Conservation (phyloP, 352 stramenopile genomes). For the Phytophthora kernoviae region DNA sequence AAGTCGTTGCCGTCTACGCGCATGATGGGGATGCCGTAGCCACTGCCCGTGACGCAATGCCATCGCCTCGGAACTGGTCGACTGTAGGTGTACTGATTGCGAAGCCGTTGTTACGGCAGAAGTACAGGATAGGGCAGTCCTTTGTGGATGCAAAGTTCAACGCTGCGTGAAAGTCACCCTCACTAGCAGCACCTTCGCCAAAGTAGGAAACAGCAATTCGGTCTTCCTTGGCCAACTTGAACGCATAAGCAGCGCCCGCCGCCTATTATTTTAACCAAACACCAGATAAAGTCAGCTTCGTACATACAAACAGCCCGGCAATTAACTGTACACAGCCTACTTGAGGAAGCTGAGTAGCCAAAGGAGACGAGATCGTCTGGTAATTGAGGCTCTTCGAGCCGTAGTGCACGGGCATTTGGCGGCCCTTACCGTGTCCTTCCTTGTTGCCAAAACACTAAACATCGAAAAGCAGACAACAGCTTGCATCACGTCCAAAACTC, state of each 20-base stretch:
- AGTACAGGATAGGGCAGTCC: conserved; percentile 96
- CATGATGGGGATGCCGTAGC: conserved; percentile 97
- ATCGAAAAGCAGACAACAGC: background rate
- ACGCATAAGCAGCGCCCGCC: conserved; percentile 95
- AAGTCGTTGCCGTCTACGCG: conserved; percentile 98
- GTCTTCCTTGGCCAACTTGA: conserved; percentile 93
- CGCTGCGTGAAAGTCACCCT: conserved; percentile 97
- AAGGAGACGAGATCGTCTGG: conserved; percentile 97
- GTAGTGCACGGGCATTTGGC: conserved; percentile 99
- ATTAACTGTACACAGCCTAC: conserved; percentile 29
- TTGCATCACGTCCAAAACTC: background rate
- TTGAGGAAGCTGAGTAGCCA: conserved; percentile 97
- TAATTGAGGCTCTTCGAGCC: conserved; percentile 95
- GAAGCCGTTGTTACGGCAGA: conserved; percentile 99
- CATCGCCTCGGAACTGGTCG: conserved; percentile 98
- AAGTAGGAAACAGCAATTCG: conserved; percentile 96
- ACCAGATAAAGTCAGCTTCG: background rate
- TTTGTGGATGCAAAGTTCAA: conserved; percentile 98
- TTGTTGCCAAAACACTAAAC: conserved; percentile 94
- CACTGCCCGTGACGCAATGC: conserved; percentile 94
- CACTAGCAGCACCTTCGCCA: conserved; percentile 96
- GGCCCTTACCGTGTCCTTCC: conserved; percentile 94
- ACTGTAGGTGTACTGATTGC: conserved; percentile 96
- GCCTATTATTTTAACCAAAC: conserved; percentile 68
- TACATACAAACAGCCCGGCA: background rate